A percentile compares a stretch with the other conserved stretches of the same genome.
phyloP scores from a whole-genome alignment of 1,139 yeast genomes.

The Yamadazyma jaroonii region DNA sequence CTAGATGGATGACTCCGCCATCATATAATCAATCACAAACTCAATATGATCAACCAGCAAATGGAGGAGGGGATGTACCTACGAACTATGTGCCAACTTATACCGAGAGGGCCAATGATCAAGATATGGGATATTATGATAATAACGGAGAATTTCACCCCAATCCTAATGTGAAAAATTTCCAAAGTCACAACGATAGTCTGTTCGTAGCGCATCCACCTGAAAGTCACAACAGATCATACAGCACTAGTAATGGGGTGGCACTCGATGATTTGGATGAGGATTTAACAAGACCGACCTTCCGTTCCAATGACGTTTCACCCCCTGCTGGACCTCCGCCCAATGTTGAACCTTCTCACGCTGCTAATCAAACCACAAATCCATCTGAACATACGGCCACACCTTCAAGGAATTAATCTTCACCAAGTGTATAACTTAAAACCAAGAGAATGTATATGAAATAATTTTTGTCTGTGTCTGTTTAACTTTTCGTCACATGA shows the following conservation, averaged over 20 bases:
- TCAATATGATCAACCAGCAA: constrained; percentile 48
- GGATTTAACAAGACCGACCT: constrained; percentile 9
- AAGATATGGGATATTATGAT: constrained; percentile 83
- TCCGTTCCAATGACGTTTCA: not conserved
- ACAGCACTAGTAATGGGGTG: constrained; percentile 13
- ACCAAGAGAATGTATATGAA: too few relatives aligned
- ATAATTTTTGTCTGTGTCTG: too few relatives aligned
- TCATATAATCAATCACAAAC: constrained; percentile 73
- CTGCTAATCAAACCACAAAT: too few relatives aligned
- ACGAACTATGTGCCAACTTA: constrained; percentile 61
- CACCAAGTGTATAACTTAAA: too few relatives aligned
- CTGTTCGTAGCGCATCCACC: constrained; percentile 15
- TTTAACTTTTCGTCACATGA: too few relatives aligned
- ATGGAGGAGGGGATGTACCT: constrained; percentile 34
- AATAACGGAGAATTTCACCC: constrained; percentile 54
- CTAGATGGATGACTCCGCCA: constrained; percentile 92
- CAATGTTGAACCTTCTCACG: not conserved
- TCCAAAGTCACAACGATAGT: constrained; percentile 6
- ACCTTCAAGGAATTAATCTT: too few relatives aligned
- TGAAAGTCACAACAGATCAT: constrained; percentile 20
- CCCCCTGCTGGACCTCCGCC: constrained; percentile 1
- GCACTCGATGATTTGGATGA: constrained; percentile 8
- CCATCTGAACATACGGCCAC: too few relatives aligned
- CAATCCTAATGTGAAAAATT: constrained; percentile 28
- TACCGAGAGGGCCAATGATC: constrained; percentile 60